Evolutionary conservation across 768 basidiomycete genomes (phyloP), one percentile per base, ranked within the genome.

Genomic region (Amanita thiersii): DNA sequence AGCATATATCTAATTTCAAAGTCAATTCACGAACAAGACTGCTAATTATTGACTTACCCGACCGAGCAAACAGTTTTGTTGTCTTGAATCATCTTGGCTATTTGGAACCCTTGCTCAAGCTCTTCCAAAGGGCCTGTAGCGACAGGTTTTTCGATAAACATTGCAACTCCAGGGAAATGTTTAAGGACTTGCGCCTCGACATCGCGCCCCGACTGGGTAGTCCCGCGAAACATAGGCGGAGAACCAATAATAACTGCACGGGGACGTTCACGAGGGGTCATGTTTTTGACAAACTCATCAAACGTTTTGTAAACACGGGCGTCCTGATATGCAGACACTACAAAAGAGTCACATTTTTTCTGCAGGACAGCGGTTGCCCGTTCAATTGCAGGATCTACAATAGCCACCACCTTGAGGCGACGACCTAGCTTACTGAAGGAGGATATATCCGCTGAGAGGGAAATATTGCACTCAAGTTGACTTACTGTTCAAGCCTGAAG

Each of bases 121-220:
- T 86, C 81, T 36, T 70, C 66, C 46, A 64, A 64, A 15, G 81
- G 76, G 18, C 88, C 90, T 31, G 91, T 90, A 14, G 89, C 80
- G 47, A 93, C 72, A 14, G 92, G 92, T 65, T 96, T 96, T 63
- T 96, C 92, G 45, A 94, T 69, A 59, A 98, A 94, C 65, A 91
- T 75, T 20, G 88, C 80, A 21, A 86, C 79, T 21, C 86, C 82
- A 35, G 92, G 90, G 71, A 98, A 91, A 54, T 79, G 59, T 55
- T 87, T 82, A 60, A 93, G 61, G 50, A 94, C 79, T 63, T 92
- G 86, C 44, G 83, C 61, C 63, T 97, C 92, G 50, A 97, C 73
- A 62, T 94, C 89, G 44, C 81, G 79, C 32, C 84, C 85, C 32
- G 78, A 69, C 49, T 74, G 69, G 19, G 73, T 71, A 35, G 83